These are phyloP conservation scores for Pseudogymnoascus sp. DNA, from an alignment of 2,329 filamentous ascomycete species.

Conservation along the genomic window DNA sequence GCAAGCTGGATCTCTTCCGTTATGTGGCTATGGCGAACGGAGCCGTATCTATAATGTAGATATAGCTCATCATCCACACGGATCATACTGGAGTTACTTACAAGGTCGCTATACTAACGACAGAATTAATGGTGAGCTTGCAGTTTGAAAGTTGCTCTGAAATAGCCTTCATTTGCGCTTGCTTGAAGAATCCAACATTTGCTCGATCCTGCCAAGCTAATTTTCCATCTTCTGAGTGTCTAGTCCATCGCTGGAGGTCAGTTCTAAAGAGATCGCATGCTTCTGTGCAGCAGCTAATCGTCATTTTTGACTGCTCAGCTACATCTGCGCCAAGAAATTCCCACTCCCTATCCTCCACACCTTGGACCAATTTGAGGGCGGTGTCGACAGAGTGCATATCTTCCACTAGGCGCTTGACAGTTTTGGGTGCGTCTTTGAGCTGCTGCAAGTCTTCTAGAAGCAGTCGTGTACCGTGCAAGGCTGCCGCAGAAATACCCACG, in stretches of 20 bases:
- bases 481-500: constrained; percentile 26
- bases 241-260: constrained; percentile 29
- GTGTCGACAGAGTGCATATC: constrained; percentile 26
- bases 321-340: constrained; percentile 25
- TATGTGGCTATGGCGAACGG: constrained; percentile 27
- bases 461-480: constrained; percentile 27
- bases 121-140: constrained; percentile 26
- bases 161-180: constrained; percentile 29
- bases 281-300: constrained; percentile 25
- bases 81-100: constrained; percentile 20
- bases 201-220: constrained; percentile 28
- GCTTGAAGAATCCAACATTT: constrained; percentile 31
- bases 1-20: constrained; percentile 30
- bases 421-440: constrained; percentile 29
- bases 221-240: constrained; percentile 28
- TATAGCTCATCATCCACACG: constrained; percentile 17
- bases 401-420: constrained; percentile 25
- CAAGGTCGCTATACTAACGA: constrained; percentile 29
- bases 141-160: constrained; percentile 30
- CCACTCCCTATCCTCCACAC: constrained; percentile 28
- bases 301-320: constrained; percentile 23
- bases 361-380: constrained; percentile 25
- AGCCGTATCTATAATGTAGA: constrained; percentile 25
- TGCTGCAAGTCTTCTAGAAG: constrained; percentile 28
- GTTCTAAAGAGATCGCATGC: constrained; percentile 28